phyloP scores from a whole-genome alignment of 129 eudicot species.

The Helianthus tuberosus region DNA sequence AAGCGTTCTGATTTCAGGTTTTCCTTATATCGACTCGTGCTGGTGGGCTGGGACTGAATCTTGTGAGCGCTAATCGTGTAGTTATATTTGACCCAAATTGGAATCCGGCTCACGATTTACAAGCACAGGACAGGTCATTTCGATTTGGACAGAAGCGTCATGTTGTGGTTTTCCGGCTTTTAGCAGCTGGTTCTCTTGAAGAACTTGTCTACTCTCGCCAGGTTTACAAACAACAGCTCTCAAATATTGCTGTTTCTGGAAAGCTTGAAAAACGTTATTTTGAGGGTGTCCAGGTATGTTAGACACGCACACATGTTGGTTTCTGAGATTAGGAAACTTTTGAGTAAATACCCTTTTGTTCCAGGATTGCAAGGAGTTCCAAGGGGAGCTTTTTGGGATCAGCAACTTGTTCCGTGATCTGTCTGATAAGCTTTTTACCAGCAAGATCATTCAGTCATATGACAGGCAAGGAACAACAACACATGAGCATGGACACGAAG shows the following conservation, averaged over 20 bases:
- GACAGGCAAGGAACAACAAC: constrained; percentile 49
- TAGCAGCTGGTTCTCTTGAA: constrained; percentile 96
- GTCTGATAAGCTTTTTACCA: constrained; percentile 88
- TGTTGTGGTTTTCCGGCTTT: constrained; percentile 88
- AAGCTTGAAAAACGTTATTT: constrained; percentile 91
- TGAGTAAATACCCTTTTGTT: constrained; percentile 8
- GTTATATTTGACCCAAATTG: constrained; percentile 96
- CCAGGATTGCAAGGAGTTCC: constrained; percentile 87
- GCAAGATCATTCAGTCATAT: constrained; percentile 78
- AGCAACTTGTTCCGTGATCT: constrained; percentile 90
- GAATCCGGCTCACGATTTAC: constrained; percentile 97
- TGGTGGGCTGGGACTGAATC: constrained; percentile 94
- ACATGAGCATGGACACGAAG: neutral
- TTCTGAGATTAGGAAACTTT: constrained; percentile 1
- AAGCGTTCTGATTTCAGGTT: constrained; percentile 47
- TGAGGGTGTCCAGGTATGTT: constrained; percentile 89
- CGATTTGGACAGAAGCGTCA: constrained; percentile 95
- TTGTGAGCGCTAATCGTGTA: constrained; percentile 94
- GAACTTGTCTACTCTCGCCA: constrained; percentile 91
- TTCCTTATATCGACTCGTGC: constrained; percentile 94
- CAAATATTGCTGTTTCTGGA: constrained; percentile 94
- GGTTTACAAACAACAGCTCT: constrained; percentile 87
- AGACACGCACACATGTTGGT: constrained; percentile 6
- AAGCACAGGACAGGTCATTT: constrained; percentile 94
- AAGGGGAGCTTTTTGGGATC: constrained; percentile 95